phyloP scores from a whole-genome alignment of 805 yeast species.

The Wickerhamomyces canadensis region DNA sequence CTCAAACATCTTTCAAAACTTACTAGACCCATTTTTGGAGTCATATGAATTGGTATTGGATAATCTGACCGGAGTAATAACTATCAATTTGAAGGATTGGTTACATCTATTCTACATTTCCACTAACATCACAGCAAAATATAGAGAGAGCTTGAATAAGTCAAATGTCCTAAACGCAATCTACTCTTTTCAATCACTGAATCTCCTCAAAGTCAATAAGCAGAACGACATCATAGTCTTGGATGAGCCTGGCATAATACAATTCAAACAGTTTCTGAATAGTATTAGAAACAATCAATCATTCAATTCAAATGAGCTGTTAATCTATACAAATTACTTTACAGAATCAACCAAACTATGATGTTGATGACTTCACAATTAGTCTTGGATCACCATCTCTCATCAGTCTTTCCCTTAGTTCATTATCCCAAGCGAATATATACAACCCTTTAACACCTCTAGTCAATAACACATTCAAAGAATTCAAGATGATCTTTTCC shows the following conservation, averaged over 20 bases:
- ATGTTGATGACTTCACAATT: slow-evolving; percentile 3
- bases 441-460: slow-evolving; percentile 40
- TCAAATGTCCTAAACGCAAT: slow-evolving; percentile 19
- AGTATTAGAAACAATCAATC: slow-evolving; percentile 5
- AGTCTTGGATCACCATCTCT: slow-evolving; percentile 10
- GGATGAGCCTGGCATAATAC: slow-evolving; percentile 8
- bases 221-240: slow-evolving; percentile 9
- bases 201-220: slow-evolving; percentile 10
- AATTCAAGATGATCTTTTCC: slow-evolving; percentile 36
- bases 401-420: slow-evolving; percentile 29
- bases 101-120: slow-evolving; percentile 17
- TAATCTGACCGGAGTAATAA: slow-evolving; percentile 12
- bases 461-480: slow-evolving; percentile 39
- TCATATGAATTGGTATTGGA: slow-evolving; percentile 18
- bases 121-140: slow-evolving; percentile 6
- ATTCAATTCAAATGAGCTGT: background rate
- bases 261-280: slow-evolving; percentile 8
- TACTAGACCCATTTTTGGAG: slow-evolving; percentile 19
- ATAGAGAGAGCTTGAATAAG: slow-evolving; percentile 19
- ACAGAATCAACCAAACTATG: background rate
- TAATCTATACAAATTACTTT: background rate
- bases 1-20: slow-evolving; percentile 10
- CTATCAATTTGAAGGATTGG: slow-evolving; percentile 15
- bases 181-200: slow-evolving; percentile 16
- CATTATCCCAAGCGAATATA: slow-evolving; percentile 37